Evolutionary conservation across 345 rosid species (phyloP).

Genomic region (Euphorbia peplus): DNA sequence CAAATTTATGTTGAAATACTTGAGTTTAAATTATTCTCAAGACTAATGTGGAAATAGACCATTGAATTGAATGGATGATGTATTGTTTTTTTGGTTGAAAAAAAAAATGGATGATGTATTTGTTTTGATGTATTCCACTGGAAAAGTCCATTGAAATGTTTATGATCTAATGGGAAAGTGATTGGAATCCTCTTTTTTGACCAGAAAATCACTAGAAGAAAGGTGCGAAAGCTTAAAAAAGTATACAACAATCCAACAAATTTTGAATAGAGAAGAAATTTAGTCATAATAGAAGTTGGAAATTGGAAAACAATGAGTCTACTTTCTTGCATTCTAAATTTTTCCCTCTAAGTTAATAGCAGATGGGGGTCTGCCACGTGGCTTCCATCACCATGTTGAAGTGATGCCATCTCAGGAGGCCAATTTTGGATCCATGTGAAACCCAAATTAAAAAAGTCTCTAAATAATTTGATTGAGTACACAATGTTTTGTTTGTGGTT

Average conservation of each 20-base stretch:
- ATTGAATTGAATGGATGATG: no score
- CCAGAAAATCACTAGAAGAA: conserved; percentile 7
- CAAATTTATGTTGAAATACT: no score
- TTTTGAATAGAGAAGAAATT: conserved; percentile 7
- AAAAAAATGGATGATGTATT: no score
- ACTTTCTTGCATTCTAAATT: conserved; percentile 11
- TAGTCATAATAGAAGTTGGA: background rate
- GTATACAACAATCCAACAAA: conserved; percentile 2
- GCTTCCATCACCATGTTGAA: background rate
- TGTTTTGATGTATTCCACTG: background rate
- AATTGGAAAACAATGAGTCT: conserved; percentile 9
- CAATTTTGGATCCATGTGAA: background rate
- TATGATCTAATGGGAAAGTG: conserved; percentile 11
- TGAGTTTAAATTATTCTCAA: no score
- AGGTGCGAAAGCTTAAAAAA: conserved; percentile 7
- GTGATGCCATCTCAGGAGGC: background rate
- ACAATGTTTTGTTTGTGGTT: no score
- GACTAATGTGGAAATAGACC: background rate
- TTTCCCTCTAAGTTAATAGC: no score
- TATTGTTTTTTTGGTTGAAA: no score
- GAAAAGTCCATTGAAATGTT: conserved; percentile 17
- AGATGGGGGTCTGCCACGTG: conserved; percentile 26
- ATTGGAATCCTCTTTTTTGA: conserved; percentile 26
- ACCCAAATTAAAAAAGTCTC: background rate
- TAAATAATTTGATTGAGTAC: no score